These are phyloP conservation scores for Panicum virgatum DNA, from an alignment of 202 grass and related monocot genomes.

Conservation along the genomic window DNA sequence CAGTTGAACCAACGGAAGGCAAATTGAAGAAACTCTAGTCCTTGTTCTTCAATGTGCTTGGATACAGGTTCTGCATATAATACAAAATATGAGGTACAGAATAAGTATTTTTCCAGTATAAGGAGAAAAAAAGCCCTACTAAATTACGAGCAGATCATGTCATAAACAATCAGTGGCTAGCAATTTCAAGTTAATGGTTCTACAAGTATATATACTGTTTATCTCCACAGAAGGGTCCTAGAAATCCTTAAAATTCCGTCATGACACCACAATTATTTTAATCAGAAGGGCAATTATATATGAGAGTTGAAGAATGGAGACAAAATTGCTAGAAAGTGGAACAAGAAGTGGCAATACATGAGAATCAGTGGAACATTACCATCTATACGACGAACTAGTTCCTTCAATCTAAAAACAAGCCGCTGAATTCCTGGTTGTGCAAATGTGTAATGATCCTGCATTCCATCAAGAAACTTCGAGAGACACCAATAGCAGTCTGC, in stretches of 20 bases:
- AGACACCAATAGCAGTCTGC: constrained; percentile 99
- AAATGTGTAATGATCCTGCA: constrained; percentile 99
- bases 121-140: too few relatives aligned
- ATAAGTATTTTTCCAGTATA: not conserved
- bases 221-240: not conserved
- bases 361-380: constrained; percentile 58
- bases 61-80: constrained; percentile 76
- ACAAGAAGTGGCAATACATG: not conserved
- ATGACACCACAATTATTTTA: constrained; percentile 3
- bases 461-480: constrained; percentile 94
- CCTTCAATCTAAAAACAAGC: constrained; percentile 87
- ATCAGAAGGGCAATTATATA: not conserved
- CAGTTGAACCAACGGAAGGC: constrained; percentile 99
- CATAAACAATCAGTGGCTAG: not conserved
- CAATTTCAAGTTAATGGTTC: not conserved
- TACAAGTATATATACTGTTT: not conserved
- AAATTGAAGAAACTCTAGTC: constrained; percentile 99
- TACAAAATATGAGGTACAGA: not conserved
- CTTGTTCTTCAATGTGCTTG: constrained; percentile 95
- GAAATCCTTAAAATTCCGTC: not conserved
- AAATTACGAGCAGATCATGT: too few relatives aligned
- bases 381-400: constrained; percentile 85
- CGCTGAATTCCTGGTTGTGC: constrained; percentile 97
- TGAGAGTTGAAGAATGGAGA: not conserved
- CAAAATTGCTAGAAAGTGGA: not conserved